Evolutionary conservation across 106 monocot species (phyloP), one percentile per base, ranked within the genome.

Genomic region (Phalaenopsis equestris): DNA sequence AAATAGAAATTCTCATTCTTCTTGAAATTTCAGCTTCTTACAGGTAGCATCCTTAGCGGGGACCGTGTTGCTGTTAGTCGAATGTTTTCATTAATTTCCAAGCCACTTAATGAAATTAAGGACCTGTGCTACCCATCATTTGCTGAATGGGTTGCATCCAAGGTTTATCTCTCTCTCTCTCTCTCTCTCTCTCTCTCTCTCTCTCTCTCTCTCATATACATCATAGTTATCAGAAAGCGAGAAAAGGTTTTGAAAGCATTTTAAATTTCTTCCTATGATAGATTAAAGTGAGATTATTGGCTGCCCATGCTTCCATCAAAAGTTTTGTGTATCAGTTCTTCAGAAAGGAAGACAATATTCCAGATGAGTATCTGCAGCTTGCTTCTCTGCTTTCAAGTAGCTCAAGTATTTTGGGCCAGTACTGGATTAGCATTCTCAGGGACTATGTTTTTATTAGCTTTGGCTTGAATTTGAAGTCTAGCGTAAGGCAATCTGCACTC

Each of bases 81-180:
- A 52, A 86, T 99, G 83, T 99, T 93, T 87, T 87, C 89, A 67
- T 79, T 91, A 70, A 95, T 99, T 80, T 91, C 94, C 76, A 91
- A 81, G 9, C 91, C 89, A 80, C 89, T 99, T 77, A 79, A 88
- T 84, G 94, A 99, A 9, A 91, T 99, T 76, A 86, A 93, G 58
- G 94, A 94, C 79, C 83, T 99, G 55, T 93, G 88, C 79, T 95
- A 95, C 88, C 98, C 98, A 46, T 99, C 98, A 74, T 99, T 99
- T 85, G 93, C 98, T 75, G 98, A 99, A 84, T 99, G 98, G 98
- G 92, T 95, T 80, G 90, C 91, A 75, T 95, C 94, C 84, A 91
- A 99, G 98, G 98, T 98, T 91, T 72, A 17, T 38, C 46, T 79
- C 43, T 57, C 14, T 41, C 23, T 94, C 90, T 70, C 15, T 19